Base-by-base conservation (phyloP, 2,329 filamentous ascomycete genomes). In the Ceratocystiopsis sp. region DNA sequence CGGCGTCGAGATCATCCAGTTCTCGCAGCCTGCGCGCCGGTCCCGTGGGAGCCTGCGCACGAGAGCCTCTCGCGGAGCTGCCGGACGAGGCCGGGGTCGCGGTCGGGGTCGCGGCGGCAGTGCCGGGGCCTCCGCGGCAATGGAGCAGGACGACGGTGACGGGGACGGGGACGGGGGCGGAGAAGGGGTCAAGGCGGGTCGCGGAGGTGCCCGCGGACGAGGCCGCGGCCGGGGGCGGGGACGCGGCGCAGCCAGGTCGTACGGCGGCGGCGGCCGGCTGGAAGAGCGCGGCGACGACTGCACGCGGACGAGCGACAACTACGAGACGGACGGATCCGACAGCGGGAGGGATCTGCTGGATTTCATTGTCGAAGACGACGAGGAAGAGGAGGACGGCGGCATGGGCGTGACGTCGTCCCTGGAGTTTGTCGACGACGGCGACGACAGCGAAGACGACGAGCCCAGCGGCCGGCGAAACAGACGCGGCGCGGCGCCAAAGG, bases 211-310 rank as follows among this genome's bases (percentile, higher is more conserved):
- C 4, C 42, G 46, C 16, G 44, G 43, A 4, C 41, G 42, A 5
- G 50, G 46, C 44, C 53, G 48, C 39, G 48, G 42, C 16, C 43
- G 19, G 43, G 36, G 40, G 17, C 40, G 37, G 41, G 45, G 19
- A 11, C 43, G 8, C 48, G 50, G 42, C 35, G 44, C 3, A 35
- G 44, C 15, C 32, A 35, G 15, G 10, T 37, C 49, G 59, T 11
- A 64, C 40, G 62, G 64, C 7, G 44, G 47, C 40, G 62, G 63
- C 8, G 44, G 47, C 3, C 43, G 46, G 2, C 43, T 48, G 35
- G 66, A 71, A 40, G 67, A 69, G 40, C 40, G 62, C 17, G 69
- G 68, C 15, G 69, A 73, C 46, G 68, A 73, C 46, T 71, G 68
- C 49, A 64, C 61, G 43, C 58, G 65, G 18, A 65, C 66, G 14